Percentiles rank a stretch among this genome's conserved stretches.
Conservation (phyloP, 2,329 filamentous ascomycete species). For the Mycosphaerella sp. region DNA sequence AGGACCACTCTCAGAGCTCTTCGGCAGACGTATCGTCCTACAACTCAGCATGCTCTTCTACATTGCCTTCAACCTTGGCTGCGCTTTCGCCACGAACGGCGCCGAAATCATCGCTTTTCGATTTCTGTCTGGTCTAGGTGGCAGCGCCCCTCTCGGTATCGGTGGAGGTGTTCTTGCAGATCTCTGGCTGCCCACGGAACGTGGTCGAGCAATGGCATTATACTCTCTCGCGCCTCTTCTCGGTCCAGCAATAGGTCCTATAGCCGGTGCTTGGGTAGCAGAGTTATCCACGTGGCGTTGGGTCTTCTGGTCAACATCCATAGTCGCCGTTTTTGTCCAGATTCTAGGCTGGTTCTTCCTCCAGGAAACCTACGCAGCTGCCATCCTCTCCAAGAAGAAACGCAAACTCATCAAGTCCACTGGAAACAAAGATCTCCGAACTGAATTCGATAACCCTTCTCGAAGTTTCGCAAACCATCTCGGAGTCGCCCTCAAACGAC, state of each 20-base stretch:
- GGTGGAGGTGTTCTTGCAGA: slow-evolving; percentile 44
- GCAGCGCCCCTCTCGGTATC: slow-evolving; percentile 35
- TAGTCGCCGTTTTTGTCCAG: slow-evolving; percentile 57
- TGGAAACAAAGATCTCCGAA: slow-evolving; percentile 55
- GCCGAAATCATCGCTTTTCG: slow-evolving; percentile 35
- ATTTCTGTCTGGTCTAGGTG: slow-evolving; percentile 36
- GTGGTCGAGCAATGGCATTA: slow-evolving; percentile 57
- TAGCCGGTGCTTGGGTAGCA: slow-evolving; percentile 60
- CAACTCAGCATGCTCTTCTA: slow-evolving; percentile 36
- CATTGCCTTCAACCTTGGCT: slow-evolving; percentile 36
- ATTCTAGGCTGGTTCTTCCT: slow-evolving; percentile 56
- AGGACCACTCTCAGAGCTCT: slow-evolving; percentile 36
- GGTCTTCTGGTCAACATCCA: slow-evolving; percentile 64
- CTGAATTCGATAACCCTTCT: slow-evolving; percentile 38
- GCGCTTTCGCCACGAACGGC: slow-evolving; percentile 33
- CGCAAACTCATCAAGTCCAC: slow-evolving; percentile 53
- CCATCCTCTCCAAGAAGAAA: slow-evolving; percentile 55
- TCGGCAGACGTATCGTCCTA: slow-evolving; percentile 34
- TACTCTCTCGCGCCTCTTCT: slow-evolving; percentile 60
- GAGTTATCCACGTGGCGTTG: slow-evolving; percentile 63
- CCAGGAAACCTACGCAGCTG: slow-evolving; percentile 60
- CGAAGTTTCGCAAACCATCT: slow-evolving; percentile 31
- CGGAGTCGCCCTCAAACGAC: slow-evolving; percentile 32
- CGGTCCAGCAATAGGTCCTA: slow-evolving; percentile 60
- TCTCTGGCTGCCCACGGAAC: slow-evolving; percentile 55